A percentile compares a stretch with the other conserved stretches of the same genome.
Conservation (phyloP, 371 early-diverging fungal species). For the Rhizopus delemar region DNA sequence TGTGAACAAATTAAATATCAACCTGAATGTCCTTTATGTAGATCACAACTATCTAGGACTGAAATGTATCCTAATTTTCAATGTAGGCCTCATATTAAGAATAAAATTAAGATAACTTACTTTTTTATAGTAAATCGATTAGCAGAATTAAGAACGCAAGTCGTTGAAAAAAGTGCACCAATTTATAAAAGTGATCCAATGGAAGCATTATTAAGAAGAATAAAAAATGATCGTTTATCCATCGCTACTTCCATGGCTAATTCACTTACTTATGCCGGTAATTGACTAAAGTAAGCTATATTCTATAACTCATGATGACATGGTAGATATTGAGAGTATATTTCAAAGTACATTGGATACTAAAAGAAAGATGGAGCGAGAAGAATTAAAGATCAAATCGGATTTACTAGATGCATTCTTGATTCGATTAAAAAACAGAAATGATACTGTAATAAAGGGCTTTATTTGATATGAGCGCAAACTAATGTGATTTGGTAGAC, state of each 20-base stretch:
- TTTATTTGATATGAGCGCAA: background rate
- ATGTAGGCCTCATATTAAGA: constrained; percentile 38
- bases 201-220: constrained; percentile 22
- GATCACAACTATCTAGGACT: constrained; percentile 49
- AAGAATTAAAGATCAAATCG: constrained; percentile 54
- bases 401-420: constrained; percentile 30
- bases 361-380: constrained; percentile 55
- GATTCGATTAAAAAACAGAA: constrained; percentile 6
- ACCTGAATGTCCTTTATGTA: constrained; percentile 76
- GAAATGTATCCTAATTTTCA: constrained; percentile 84
- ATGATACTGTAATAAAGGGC: background rate
- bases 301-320: background rate
- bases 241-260: constrained; percentile 19
- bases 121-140: constrained; percentile 31
- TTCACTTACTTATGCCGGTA: constrained; percentile 20
- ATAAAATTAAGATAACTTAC: background rate
- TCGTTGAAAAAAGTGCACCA: constrained; percentile 2
- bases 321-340: constrained; percentile 55
- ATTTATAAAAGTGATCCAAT: constrained; percentile 12
- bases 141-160: constrained; percentile 19
- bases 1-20: constrained; percentile 61
- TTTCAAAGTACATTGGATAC: constrained; percentile 59
- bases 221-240: constrained; percentile 16
- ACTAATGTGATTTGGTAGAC: background rate
- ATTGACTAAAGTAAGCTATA: background rate